Base-by-base conservation (phyloP, 306 rosid genomes). In the Lathyrus tuberosus region DNA sequence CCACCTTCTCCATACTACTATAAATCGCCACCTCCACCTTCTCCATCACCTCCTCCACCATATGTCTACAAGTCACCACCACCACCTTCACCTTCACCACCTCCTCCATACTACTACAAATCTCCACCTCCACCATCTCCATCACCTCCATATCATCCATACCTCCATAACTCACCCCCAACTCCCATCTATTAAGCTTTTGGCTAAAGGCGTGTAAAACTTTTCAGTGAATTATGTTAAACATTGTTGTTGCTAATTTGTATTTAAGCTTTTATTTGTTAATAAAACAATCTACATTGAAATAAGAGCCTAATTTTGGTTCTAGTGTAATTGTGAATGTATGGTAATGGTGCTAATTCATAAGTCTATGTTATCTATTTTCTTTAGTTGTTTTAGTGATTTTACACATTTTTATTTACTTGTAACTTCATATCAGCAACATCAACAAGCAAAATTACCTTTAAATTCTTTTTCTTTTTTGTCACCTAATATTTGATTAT, bases 101-200 rank as follows among this genome's bases (percentile, higher is more conserved):
- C 38, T 7, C 38, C 38, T 33, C 38, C 9, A 5, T 33, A 33
- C 7, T 1, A 5, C 1, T 33, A 33, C 38, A 33, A 33, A 8
- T 33, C 38, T 33, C 38, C 74, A 26, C 74, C 74, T 11, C 74
- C 56, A 26, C 74, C 74, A 40, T 70, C 72, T 0, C 57, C 72
- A 33, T 72, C 83, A 14, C 65, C 78, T 17, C 73, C 38, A 13
- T 65, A 65, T 8, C 52, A 60, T 4, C 78, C 83, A 11, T 82
- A 78, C 30, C 15, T 40, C 22, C 78, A 82, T 1, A 58, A 43
- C 46, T 69, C 65, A 33, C 85, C 31, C 3, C 85, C 83, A 0
- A 74, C 75, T 13, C 76, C 76, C 0, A 9, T 14, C 13, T 62
- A 72, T 62, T 72, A 72, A 62, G 13, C 52, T 47, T 47, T 10